Evolutionary conservation across 1,284 basidiomycete species (phyloP).

Genomic region (Cutaneotrichosporon sp.): DNA sequence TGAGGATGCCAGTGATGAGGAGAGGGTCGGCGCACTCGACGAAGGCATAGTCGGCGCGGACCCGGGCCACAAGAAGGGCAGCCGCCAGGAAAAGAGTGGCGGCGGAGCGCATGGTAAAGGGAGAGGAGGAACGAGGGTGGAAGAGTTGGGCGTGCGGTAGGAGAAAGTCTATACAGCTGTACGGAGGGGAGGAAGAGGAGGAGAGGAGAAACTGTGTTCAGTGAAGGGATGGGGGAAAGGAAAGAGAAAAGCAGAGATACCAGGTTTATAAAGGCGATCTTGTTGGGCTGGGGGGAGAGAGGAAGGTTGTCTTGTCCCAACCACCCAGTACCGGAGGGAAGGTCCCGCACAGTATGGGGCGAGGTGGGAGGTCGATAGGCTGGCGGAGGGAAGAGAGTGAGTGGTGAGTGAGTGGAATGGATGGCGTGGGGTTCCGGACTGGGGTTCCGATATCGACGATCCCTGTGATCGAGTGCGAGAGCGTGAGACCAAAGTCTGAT

Average conservation of each 20-base stretch:
- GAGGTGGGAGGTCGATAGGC: background rate
- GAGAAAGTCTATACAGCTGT: background rate
- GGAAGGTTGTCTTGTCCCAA: too few relatives aligned
- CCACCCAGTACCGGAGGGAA: background rate
- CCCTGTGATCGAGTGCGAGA: background rate
- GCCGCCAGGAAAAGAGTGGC: background rate
- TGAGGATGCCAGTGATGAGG: constrained; percentile 5
- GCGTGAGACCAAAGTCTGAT: background rate
- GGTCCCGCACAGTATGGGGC: background rate
- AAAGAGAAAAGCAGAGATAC: background rate
- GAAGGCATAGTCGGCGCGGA: constrained; percentile 9
- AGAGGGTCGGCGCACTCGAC: constrained; percentile 9
- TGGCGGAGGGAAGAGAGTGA: too few relatives aligned
- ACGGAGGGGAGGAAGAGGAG: background rate
- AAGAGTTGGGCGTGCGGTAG: background rate
- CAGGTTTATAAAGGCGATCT: background rate
- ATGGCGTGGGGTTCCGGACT: too few relatives aligned
- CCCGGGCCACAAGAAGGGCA: background rate
- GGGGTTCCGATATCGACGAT: background rate
- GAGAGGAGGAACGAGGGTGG: background rate
- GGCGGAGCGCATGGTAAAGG: background rate
- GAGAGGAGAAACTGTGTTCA: background rate
- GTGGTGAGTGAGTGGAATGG: too few relatives aligned
- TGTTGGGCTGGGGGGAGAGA: background rate
- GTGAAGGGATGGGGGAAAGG: background rate